phyloP scores from a whole-genome alignment of 805 yeast species.

The Ascoidea rubescens region DNA sequence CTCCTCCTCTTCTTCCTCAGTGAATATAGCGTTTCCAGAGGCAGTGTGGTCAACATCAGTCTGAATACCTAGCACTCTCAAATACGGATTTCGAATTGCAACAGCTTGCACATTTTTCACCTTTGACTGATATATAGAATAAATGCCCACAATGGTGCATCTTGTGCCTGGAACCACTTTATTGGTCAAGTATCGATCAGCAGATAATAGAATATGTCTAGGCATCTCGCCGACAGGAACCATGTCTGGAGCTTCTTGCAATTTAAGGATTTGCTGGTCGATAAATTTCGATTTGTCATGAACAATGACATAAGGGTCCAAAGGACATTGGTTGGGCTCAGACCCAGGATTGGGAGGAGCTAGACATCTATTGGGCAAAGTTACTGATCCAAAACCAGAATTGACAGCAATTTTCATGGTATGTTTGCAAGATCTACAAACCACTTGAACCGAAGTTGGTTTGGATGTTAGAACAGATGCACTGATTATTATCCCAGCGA shows the following conservation, averaged over 20 bases:
- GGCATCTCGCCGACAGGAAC: slow-evolving; percentile 99
- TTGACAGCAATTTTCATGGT: slow-evolving; percentile 48
- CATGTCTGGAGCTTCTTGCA: slow-evolving; percentile 97
- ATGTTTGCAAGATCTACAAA: slow-evolving; percentile 83
- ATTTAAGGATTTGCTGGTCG: slow-evolving; percentile 86
- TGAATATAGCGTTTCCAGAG: slow-evolving; percentile 47
- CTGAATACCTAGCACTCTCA: slow-evolving; percentile 76
- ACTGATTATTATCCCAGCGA: slow-evolving; percentile 87
- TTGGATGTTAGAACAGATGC: slow-evolving; percentile 81
- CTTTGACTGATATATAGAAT: slow-evolving; percentile 77
- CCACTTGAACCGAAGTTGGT: slow-evolving; percentile 69
- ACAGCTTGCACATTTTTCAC: slow-evolving; percentile 42
- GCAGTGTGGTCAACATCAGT: slow-evolving; percentile 67
- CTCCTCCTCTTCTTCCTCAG: slow-evolving; percentile 91
- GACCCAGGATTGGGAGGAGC: slow-evolving; percentile 36
- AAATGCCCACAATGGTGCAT: slow-evolving; percentile 84
- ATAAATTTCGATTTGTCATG: slow-evolving; percentile 91
- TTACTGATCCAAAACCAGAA: slow-evolving; percentile 59
- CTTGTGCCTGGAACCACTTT: slow-evolving; percentile 90
- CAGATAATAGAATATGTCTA: slow-evolving; percentile 74
- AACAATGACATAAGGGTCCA: slow-evolving; percentile 83
- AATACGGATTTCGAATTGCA: slow-evolving; percentile 87
- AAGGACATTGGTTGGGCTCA: slow-evolving; percentile 55
- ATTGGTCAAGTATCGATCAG: slow-evolving; percentile 83
- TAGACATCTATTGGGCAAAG: slow-evolving; percentile 55